Evolutionary conservation across 2,329 filamentous ascomycete genomes (phyloP).

Genomic region (Calonectria pauciramosa): DNA sequence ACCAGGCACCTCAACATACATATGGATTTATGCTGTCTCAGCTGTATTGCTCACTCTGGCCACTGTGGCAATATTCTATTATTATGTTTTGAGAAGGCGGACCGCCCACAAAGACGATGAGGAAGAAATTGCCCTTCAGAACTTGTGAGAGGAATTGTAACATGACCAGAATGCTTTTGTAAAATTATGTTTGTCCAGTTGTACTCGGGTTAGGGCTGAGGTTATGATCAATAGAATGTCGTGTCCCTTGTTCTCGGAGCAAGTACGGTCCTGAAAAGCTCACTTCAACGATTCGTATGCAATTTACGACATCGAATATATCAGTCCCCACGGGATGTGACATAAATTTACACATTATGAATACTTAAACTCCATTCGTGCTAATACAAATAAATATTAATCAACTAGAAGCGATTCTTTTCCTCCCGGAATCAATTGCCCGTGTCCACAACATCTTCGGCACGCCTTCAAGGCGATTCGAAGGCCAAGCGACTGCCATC

Average conservation of each 20-base stretch:
- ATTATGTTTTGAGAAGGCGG: neutral
- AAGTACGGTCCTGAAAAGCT: too few relatives aligned
- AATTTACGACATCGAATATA: too few relatives aligned
- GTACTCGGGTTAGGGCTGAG: neutral
- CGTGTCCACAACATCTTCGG: neutral
- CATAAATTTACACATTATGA: too few relatives aligned
- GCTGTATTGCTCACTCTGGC: neutral
- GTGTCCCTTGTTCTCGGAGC: too few relatives aligned
- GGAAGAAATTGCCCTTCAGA: neutral
- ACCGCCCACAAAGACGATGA: neutral
- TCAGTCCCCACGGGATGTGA: too few relatives aligned
- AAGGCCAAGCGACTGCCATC: neutral
- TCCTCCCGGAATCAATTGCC: neutral
- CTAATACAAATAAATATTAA: neutral
- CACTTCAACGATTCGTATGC: too few relatives aligned
- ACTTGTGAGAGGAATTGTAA: neutral
- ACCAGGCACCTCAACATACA: neutral
- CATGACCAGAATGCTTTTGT: neutral
- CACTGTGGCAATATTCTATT: neutral
- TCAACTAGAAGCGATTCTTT: neutral
- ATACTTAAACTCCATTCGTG: too few relatives aligned
- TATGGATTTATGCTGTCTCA: neutral
- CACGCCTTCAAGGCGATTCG: neutral
- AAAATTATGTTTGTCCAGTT: neutral
- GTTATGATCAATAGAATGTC: neutral